Base-by-base conservation (phyloP, 352 stramenopile species). In the Globisporangium iwayamae region DNA sequence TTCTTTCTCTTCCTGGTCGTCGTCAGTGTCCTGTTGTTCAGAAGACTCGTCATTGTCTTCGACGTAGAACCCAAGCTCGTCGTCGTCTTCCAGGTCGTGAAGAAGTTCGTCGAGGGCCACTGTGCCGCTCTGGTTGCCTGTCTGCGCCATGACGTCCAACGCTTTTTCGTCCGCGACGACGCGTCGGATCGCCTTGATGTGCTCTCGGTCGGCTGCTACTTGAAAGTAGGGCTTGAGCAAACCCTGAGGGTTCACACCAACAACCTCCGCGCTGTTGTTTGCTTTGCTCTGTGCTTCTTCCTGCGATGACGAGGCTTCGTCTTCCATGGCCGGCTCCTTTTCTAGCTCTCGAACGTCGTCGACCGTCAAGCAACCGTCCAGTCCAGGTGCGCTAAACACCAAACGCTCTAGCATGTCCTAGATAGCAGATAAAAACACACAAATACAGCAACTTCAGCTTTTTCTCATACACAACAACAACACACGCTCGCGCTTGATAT, bases 221-320 rank as follows among this genome's bases (percentile, higher is more conserved):
- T 89, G 68, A 66, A 90, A 78, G 65, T 94, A 94, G 4, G 83
- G 83, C 55, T 81, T 66, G 10, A 94, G 62, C n/a, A 92, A 59
- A 4, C 66, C 65, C 4, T 65, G 62, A 5, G 81, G 81, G 61
- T 91, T 93, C 51, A 73, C 62, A 1, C 83, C 83, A 0, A 92
- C 81, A 1, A 69, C 68, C 45, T 80, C 74, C 22, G 75, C 45
- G 6, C 57, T 54, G 20, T 36, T 38, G 6, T 52, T 22, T 32
- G 51, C 16, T 69, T 38, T 5, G 53, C 14, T 47, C 4, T 66
- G 41, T 2, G 45, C 62, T 55, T 39, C 51, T 20, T 13, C 16
- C 14, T 11, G 25, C 9, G 5, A 2, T 28, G 8, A 11, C 10
- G 30, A 9, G 10, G 11, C 34, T 30, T 32, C 7, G 34, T 22